Evolutionary conservation across 2,329 filamentous ascomycete species (phyloP).

Genomic region (Pseudogymnoascus sp.): DNA sequence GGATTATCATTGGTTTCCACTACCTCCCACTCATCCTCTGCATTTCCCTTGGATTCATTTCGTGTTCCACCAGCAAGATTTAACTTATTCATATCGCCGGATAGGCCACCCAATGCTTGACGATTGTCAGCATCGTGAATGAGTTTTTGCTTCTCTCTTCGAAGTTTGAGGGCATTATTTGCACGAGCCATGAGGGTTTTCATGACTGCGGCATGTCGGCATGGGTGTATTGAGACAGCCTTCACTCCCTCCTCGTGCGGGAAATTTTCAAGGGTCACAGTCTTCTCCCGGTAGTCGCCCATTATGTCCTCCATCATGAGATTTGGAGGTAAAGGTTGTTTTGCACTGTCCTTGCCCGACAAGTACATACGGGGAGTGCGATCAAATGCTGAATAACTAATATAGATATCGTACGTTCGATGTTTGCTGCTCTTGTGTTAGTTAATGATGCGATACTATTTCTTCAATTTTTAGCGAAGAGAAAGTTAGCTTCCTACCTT

Average conservation of each 20-base stretch:
- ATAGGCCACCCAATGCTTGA: slow-evolving; percentile 61
- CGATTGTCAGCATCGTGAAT: slow-evolving; percentile 26
- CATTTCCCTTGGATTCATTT: slow-evolving; percentile 30
- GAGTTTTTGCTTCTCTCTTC: slow-evolving; percentile 68
- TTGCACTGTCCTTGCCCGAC: slow-evolving; percentile 75
- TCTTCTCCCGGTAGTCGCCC: slow-evolving; percentile 97
- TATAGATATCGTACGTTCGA: slow-evolving; percentile 94
- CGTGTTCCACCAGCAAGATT: slow-evolving; percentile 40
- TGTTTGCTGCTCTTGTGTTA: slow-evolving; percentile 51
- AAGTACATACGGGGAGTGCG: slow-evolving; percentile 92
- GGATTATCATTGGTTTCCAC: slow-evolving; percentile 51
- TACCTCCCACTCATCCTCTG: slow-evolving; percentile 59
- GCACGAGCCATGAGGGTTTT: slow-evolving; percentile 93
- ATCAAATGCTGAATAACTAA: slow-evolving; percentile 96
- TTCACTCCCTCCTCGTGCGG: slow-evolving; percentile 86
- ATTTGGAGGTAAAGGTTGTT: slow-evolving; percentile 73
- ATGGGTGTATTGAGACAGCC: slow-evolving; percentile 94
- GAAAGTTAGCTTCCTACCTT: slow-evolving; percentile 35
- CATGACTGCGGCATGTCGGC: slow-evolving; percentile 97
- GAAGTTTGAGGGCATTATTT: slow-evolving; percentile 83
- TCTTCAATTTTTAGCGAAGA: not conserved
- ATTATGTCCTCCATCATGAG: slow-evolving; percentile 97
- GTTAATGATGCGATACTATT: slow-evolving; percentile 13
- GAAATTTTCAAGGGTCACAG: slow-evolving; percentile 95
- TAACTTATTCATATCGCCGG: slow-evolving; percentile 66